These are phyloP conservation scores for Penstemon newberryi DNA, from an alignment of 257 asterid genomes.

Conservation along the genomic window DNA sequence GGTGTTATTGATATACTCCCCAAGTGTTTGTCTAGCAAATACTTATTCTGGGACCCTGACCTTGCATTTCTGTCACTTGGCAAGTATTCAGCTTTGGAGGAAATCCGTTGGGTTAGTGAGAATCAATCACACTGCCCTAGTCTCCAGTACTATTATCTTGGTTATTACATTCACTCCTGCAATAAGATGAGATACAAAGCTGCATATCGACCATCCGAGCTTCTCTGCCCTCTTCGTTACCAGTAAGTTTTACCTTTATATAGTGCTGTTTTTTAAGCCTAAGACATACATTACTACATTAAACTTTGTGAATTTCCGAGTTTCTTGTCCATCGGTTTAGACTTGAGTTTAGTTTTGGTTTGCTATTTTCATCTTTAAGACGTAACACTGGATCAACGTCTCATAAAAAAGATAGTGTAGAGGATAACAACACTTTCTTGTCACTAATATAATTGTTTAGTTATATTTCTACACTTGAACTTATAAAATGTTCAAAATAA, in stretches of 20 bases:
- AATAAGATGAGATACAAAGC: conserved; percentile 97
- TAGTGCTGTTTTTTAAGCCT: conserved; percentile 21
- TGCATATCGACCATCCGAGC: conserved; percentile 91
- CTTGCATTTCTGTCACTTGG: conserved; percentile 85
- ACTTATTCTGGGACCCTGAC: conserved; percentile 99
- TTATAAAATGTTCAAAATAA: background rate
- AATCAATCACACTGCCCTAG: conserved; percentile 72
- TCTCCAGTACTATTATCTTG: conserved; percentile 96
- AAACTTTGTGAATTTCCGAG: background rate
- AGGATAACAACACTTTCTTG: background rate
- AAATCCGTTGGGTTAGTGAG: conserved; percentile 75
- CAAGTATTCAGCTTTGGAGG: conserved; percentile 85
- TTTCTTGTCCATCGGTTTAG: conserved; percentile 8
- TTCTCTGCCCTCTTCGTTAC: conserved; percentile 91
- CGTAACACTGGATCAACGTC: conserved; percentile 1
- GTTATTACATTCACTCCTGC: conserved; percentile 96
- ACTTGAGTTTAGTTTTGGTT: conserved; percentile 14
- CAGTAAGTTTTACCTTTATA: conserved; percentile 57
- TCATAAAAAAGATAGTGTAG: background rate
- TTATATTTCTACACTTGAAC: background rate
- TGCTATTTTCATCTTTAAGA: conserved; percentile 13
- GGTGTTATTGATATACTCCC: conserved; percentile 96
- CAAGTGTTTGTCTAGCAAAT: conserved; percentile 90
- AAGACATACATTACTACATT: background rate
- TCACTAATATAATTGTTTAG: conserved; percentile 1